Evolutionary conservation across 1,284 basidiomycete species (phyloP), one percentile per base, ranked within the genome.

Genomic region (Leucoagaricus sp.): DNA sequence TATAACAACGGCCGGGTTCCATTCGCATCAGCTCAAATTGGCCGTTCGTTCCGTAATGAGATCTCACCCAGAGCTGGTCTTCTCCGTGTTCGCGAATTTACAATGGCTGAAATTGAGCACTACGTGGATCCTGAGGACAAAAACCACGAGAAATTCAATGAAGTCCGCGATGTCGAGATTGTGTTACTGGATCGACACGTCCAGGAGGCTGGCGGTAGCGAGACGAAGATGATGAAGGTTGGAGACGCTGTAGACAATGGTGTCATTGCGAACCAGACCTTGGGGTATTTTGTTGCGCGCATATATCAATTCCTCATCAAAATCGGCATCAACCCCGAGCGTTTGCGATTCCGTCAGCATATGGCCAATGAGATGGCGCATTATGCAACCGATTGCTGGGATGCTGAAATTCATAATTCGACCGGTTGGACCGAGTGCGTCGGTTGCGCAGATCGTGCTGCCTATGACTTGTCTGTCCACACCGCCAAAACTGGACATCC

Each of bases 61-160:
- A 99, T 99, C 67, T 96, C 94, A 5, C 97, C 97, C 25, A 90
- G 94, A 57, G 94, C 96, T 53, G 97, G 96, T 58, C 82, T 99
- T 47, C 82, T 99, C 51, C 94, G 97, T 63, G 97, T 99, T 41
- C 91, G 96, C 63, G 97, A 99, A 72, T 99, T 99, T 77, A 97
- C 93, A 34, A 98, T 99, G 96, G 97, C 95, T 54, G 97, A 99
- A 78, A 98, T 99, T 72, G 97, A 99, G 76, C 96, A 99, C 79
- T 99, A 82, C 67, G 96, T 99, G 64, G 96, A 99, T 77, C 97
- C 96, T 6, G 81, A 85, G 53, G 89, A 98, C 79, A 99, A 99
- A 79, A 77, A 74, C 21, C 97, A 99, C 75, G 78, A 84, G 23
- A 85, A 88, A 33, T 99, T 99, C 80, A 70, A 71, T 58, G 93